Percentiles rank a stretch among this genome's conserved stretches.
These are phyloP conservation scores for Endocladia muricata DNA, from an alignment of 31 red algal species.

Conservation along the genomic window DNA sequence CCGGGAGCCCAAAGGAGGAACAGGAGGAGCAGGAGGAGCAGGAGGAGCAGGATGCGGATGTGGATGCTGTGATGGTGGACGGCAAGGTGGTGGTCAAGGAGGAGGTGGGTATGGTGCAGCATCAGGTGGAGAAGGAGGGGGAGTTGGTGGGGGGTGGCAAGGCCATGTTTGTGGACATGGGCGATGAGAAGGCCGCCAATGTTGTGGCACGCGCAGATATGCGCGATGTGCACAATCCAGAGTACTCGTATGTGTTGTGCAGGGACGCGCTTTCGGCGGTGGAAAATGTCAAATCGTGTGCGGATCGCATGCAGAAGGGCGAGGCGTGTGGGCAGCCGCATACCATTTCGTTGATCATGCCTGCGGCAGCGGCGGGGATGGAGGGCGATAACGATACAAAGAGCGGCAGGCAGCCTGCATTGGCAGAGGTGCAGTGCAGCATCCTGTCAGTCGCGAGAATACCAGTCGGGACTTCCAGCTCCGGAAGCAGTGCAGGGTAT, in stretches of 20 bases:
- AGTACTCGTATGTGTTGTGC: constrained; percentile 60
- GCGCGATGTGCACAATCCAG: neutral
- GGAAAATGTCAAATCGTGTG: constrained; percentile 38
- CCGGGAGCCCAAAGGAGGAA: constrained; percentile 8
- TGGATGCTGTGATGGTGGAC: neutral
- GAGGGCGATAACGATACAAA: constrained; percentile 39
- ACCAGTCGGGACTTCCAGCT: constrained; percentile 1
- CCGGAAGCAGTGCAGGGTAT: too few relatives aligned
- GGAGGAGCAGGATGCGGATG: neutral
- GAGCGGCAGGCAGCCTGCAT: neutral
- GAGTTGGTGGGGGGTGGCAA: too few relatives aligned
- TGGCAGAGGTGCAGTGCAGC: constrained; percentile 61
- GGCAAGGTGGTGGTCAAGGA: constrained; percentile 1
- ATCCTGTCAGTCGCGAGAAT: constrained; percentile 60
- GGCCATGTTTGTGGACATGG: constrained; percentile 61
- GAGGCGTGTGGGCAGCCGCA: constrained; percentile 50
- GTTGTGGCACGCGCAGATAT: constrained; percentile 39
- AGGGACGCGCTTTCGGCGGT: constrained; percentile 41
- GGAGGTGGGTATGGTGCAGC: neutral
- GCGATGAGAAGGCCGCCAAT: constrained; percentile 35
- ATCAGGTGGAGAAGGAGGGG: neutral
- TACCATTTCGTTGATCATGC: constrained; percentile 47
- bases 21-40: neutral
- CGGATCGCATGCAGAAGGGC: constrained; percentile 31
- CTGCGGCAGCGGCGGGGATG: constrained; percentile 43